These are phyloP conservation scores for Penicillium arizonense DNA, from an alignment of 495 filamentous ascomycete genomes.

Conservation along the genomic window DNA sequence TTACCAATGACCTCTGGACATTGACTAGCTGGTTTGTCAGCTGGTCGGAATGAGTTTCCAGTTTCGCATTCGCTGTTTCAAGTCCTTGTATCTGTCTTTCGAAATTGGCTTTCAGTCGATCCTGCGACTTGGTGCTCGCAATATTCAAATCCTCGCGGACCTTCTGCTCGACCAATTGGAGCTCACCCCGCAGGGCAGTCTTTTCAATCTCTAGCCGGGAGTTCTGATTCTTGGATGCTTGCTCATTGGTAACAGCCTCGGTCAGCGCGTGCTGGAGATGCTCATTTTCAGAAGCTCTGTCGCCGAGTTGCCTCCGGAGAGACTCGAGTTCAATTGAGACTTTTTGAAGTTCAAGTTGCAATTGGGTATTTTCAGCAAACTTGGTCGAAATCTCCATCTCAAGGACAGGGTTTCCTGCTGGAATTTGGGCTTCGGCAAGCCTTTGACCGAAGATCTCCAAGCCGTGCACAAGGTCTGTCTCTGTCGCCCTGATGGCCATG, in stretches of 20 bases:
- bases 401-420: conserved; percentile 8
- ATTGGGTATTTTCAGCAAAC: conserved; percentile 20
- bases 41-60: conserved; percentile 11
- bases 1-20: conserved; percentile 27
- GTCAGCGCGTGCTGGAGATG: conserved; percentile 17
- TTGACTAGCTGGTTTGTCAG: conserved; percentile 17
- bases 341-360: conserved; percentile 26
- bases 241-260: conserved; percentile 10
- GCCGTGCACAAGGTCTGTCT: conserved; percentile 15
- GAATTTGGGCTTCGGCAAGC: conserved; percentile 21
- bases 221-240: conserved; percentile 11
- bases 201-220: conserved; percentile 17
- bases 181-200: conserved; percentile 16
- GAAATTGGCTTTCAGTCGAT: conserved; percentile 19
- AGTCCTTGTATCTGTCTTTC: conserved; percentile 23
- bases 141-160: conserved; percentile 25
- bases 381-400: conserved; percentile 13
- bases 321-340: conserved; percentile 10
- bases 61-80: conserved; percentile 19
- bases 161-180: conserved; percentile 16
- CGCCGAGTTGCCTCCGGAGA: conserved; percentile 13
- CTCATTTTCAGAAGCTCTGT: conserved; percentile 15
- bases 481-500: conserved; percentile 10
- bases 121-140: conserved; percentile 15
- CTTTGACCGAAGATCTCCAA: conserved; percentile 21